Conservation (phyloP, 805 yeast species). For the Hagleromyces aurorensis region DNA sequence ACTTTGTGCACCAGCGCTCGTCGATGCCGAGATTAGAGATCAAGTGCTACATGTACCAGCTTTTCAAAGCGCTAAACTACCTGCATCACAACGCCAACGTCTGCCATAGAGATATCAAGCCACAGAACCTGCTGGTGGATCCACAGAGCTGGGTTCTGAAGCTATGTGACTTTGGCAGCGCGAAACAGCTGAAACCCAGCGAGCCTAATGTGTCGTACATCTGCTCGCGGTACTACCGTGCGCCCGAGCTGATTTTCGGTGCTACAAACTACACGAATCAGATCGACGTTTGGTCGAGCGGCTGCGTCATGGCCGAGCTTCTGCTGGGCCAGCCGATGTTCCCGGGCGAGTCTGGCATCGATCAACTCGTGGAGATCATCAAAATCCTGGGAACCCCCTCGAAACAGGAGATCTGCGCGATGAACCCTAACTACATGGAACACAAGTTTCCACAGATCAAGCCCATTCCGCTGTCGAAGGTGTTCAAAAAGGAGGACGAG, state of each 20-base stretch:
- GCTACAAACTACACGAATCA: constrained; percentile 94
- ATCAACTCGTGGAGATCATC: constrained; percentile 93
- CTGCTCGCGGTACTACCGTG: constrained; percentile 93
- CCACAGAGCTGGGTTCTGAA: constrained; percentile 79
- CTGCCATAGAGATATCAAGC: constrained; percentile 94
- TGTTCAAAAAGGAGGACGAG: constrained; percentile 46
- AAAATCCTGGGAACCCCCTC: constrained; percentile 94
- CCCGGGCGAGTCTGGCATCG: constrained; percentile 97
- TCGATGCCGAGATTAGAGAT: constrained; percentile 87
- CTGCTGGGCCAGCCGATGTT: constrained; percentile 92
- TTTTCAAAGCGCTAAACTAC: constrained; percentile 70
- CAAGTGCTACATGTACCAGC: constrained; percentile 73
- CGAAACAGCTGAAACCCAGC: constrained; percentile 78
- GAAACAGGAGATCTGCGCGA: constrained; percentile 80
- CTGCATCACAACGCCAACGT: constrained; percentile 65
- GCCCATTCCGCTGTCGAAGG: constrained; percentile 63
- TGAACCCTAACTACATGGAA: constrained; percentile 97
- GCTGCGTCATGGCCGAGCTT: constrained; percentile 97
- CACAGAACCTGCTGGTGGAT: constrained; percentile 81
- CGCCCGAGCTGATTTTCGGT: constrained; percentile 96
- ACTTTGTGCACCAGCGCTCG: constrained; percentile 63
- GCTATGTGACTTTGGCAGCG: constrained; percentile 94
- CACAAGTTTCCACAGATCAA: constrained; percentile 88
- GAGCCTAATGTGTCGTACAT: constrained; percentile 96
- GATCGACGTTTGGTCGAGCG: constrained; percentile 96